These are phyloP conservation scores for Phlebiopsis flavidoalba DNA, from an alignment of 768 basidiomycete species.

Conservation along the genomic window DNA sequence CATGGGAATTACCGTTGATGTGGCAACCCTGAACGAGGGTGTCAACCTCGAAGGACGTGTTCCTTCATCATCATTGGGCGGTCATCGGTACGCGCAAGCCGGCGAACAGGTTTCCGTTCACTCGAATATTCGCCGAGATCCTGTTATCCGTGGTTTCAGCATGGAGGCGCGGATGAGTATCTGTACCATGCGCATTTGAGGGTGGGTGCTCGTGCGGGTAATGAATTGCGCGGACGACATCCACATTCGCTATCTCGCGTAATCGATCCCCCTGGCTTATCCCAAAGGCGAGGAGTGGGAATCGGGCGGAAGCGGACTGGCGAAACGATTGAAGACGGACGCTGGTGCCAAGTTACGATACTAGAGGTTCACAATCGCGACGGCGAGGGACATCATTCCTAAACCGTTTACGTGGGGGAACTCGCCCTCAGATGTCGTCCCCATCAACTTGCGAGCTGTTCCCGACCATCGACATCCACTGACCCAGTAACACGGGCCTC, in stretches of 20 bases:
- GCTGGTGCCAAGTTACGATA: constrained; percentile 55
- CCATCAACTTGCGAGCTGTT: constrained; percentile 52
- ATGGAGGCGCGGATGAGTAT: constrained; percentile 62
- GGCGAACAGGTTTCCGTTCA: constrained; percentile 60
- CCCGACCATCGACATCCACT: constrained; percentile 41
- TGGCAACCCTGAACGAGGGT: constrained; percentile 48
- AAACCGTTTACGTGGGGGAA: constrained; percentile 68
- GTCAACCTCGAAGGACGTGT: constrained; percentile 60
- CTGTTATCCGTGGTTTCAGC: constrained; percentile 46
- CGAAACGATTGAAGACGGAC: constrained; percentile 46
- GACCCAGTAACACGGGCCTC: constrained; percentile 41
- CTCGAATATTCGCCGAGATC: constrained; percentile 61
- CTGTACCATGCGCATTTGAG: constrained; percentile 70
- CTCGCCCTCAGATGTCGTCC: constrained; percentile 56
- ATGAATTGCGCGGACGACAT: constrained; percentile 63
- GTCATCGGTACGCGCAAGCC: constrained; percentile 58
- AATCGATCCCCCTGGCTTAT: constrained; percentile 54
- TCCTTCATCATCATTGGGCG: constrained; percentile 63
- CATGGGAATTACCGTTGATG: constrained; percentile 58
- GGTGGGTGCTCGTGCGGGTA: constrained; percentile 58
- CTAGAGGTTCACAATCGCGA: constrained; percentile 51
- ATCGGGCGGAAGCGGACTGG: constrained; percentile 57
- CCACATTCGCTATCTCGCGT: constrained; percentile 57
- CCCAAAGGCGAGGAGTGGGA: constrained; percentile 58
- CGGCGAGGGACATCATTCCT: constrained; percentile 56